Conservation (phyloP, 75 land plant genomes). For the Chamaecyparis obtusa region DNA sequence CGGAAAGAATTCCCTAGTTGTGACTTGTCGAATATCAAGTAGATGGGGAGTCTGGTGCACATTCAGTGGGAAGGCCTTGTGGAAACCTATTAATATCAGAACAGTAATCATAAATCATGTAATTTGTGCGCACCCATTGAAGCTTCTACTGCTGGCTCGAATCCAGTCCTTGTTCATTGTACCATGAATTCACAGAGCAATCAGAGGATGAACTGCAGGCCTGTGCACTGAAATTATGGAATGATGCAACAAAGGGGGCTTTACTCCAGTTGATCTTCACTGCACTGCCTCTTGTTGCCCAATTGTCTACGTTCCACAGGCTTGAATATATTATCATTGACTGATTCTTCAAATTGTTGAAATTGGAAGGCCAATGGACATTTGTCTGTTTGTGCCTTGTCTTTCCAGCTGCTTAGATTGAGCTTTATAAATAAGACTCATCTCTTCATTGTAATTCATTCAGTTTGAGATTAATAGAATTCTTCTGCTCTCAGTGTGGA, state of each 20-base stretch:
- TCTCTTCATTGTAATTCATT: no score
- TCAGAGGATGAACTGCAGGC: slow-evolving; percentile 16
- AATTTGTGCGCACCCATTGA: slow-evolving; percentile 16
- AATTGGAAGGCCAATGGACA: no score
- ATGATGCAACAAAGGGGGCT: not conserved
- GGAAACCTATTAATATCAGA: slow-evolving; percentile 23
- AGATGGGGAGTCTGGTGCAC: not conserved
- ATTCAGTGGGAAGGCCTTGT: slow-evolving; percentile 14
- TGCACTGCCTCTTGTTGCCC: no score
- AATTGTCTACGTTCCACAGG: slow-evolving; percentile 20
- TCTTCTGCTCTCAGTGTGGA: no score
- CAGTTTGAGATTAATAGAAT: no score
- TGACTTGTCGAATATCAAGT: no score
- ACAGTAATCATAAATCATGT: slow-evolving; percentile 38
- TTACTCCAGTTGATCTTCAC: no score
- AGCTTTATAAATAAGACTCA: no score
- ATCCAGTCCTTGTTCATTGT: not conserved
- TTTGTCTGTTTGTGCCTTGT: no score
- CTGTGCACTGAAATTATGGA: slow-evolving; percentile 38
- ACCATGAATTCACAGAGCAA: not conserved
- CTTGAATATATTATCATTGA: slow-evolving; percentile 38
- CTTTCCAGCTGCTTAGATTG: no score
- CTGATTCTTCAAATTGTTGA: slow-evolving; percentile 28
- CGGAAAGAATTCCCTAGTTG: no score
- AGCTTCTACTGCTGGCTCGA: no score